Evolutionary conservation across 78 protist species (phyloP).

Genomic region (Dictyostelium citrinum): DNA sequence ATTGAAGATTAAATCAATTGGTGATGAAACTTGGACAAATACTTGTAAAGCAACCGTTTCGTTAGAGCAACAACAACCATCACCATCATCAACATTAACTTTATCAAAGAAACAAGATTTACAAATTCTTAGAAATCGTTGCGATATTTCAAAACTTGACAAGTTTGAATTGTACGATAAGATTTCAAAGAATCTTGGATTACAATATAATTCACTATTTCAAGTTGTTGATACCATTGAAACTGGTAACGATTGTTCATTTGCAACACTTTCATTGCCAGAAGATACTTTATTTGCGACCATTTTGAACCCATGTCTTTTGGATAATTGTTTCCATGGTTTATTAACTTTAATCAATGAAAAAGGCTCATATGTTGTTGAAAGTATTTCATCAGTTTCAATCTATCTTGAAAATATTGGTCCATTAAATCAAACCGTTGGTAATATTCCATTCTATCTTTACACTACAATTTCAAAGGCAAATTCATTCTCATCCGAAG

Average conservation of each 20-base stretch:
- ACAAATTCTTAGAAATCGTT: background rate
- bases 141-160: background rate
- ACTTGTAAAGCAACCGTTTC: background rate
- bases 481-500: background rate
- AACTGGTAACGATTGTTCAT: background rate
- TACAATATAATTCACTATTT: conserved; percentile 23
- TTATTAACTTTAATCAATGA: conserved; percentile 6
- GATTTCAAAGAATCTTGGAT: conserved; percentile 18
- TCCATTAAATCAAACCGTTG: background rate
- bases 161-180: conserved; percentile 31
- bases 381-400: background rate
- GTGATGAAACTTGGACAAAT: conserved; percentile 22
- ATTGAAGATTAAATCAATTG: background rate
- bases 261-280: conserved; percentile 5
- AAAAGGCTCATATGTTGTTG: conserved; percentile 14
- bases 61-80: background rate
- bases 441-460: background rate
- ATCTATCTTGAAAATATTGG: background rate
- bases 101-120: background rate
- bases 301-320: conserved; percentile 1
- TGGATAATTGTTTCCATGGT: conserved; percentile 63
- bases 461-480: background rate
- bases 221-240: conserved; percentile 10
- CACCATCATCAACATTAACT: background rate
- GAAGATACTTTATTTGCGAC: background rate